Evolutionary conservation across 495 filamentous ascomycete genomes (phyloP).

Genomic region (Hyaloscypha bicolor): DNA sequence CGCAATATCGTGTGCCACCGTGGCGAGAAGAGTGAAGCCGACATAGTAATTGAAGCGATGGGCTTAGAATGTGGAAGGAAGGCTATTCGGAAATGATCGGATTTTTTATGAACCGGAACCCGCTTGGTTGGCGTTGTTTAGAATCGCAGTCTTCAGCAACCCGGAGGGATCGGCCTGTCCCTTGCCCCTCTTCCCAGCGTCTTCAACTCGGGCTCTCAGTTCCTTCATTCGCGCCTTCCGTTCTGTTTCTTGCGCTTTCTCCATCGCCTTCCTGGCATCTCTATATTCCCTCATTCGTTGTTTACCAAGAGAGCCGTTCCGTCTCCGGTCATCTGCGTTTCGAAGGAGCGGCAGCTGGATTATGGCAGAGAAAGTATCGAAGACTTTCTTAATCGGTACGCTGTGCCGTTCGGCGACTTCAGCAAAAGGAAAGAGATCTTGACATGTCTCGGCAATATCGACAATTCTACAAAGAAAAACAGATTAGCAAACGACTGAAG

Average conservation of each 20-base stretch:
- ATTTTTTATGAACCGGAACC: background rate
- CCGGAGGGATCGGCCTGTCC: background rate
- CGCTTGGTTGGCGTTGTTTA: constrained; percentile 16
- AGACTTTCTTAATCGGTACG: constrained; percentile 43
- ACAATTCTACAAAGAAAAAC: constrained; percentile 43
- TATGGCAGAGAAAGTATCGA: constrained; percentile 46
- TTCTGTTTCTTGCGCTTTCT: constrained; percentile 23
- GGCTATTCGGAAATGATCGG: background rate
- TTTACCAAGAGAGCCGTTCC: constrained; percentile 28
- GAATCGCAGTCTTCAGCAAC: constrained; percentile 19
- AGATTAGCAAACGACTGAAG: constrained; percentile 11
- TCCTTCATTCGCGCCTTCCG: constrained; percentile 16
- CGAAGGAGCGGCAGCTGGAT: constrained; percentile 49
- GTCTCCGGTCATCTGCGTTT: constrained; percentile 44
- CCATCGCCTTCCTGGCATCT: constrained; percentile 30
- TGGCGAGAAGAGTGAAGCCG: background rate
- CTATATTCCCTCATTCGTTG: constrained; percentile 29
- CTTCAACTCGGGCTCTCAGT: constrained; percentile 11
- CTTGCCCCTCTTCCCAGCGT: constrained; percentile 10
- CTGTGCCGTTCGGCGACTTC: constrained; percentile 47
- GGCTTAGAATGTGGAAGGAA: background rate
- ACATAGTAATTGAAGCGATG: background rate
- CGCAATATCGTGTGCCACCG: constrained; percentile 8
- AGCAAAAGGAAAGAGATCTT: constrained; percentile 46
- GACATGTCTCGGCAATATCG: constrained; percentile 51